Base-by-base conservation (phyloP, 2,329 filamentous ascomycete species). In the Tolypocladium inflatum region DNA sequence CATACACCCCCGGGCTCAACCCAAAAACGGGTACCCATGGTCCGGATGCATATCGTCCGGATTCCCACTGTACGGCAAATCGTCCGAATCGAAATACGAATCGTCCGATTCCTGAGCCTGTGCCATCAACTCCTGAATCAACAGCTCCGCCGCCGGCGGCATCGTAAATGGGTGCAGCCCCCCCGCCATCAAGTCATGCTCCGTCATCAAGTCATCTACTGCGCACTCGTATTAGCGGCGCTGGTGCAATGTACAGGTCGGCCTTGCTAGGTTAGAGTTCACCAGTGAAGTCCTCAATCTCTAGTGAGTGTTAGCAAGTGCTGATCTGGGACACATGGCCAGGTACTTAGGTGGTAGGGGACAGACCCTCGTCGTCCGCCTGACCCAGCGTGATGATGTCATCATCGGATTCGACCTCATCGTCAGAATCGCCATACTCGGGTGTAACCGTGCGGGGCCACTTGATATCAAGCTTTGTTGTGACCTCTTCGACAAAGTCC, bases 401-500 rank as follows among this genome's bases (percentile, higher is more conserved):
- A 5, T n/a, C 52, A 23, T 50, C 56, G 21, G n/a, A 19, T 37
- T 19, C 26, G 13, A 48, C 17, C 19, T 61, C 59, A 3, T 64
- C 63, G 1, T 62, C 57, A 2, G 60, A 61, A 1, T 63, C 61
- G 9, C 62, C 60, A 1, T 59, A 38, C 21, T 57, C 57, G 10
- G 57, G 57, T 11, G 57, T 59, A 11, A 59, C 42, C 7, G 11
- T 42, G 33, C 51, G 55, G 6, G 58, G 56, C 60, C 58, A 61
- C 41, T 53, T 55, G 23, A 58, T 48, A 10, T 59, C 21, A 17
- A 69, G 19, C 48, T 60, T 57, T 8, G 65, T 58, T 9, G 63
- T 64, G 50, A 71, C 60, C 15, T 72, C 68, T 10, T 64, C 66
- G 2, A 74, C 62, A 57, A 71, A 75, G 33, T 70, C 66, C 55